These are phyloP conservation scores for Coprinopsis strossmayeri DNA, from an alignment of 768 basidiomycete genomes.

Conservation along the genomic window DNA sequence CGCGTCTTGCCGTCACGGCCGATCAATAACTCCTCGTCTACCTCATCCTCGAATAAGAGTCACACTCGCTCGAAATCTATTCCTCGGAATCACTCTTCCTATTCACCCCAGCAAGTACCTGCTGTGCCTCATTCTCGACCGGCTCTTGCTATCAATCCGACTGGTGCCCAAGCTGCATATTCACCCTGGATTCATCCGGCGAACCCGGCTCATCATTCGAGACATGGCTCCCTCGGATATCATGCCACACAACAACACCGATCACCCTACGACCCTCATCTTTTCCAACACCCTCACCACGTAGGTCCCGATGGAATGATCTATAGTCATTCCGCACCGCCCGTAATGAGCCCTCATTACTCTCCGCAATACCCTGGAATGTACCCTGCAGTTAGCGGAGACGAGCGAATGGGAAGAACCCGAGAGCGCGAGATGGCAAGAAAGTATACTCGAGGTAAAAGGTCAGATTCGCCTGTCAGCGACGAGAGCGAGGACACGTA, in stretches of 20 bases:
- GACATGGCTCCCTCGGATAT: constrained; percentile 50
- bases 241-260: constrained; percentile 44
- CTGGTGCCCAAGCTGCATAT: constrained; percentile 14
- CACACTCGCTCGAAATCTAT: constrained; percentile 41
- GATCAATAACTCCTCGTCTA: constrained; percentile 13
- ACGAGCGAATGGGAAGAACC: constrained; percentile 22
- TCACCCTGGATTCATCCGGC: constrained; percentile 16
- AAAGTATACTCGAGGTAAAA: constrained; percentile 2
- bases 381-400: constrained; percentile 36
- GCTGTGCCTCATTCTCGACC: constrained; percentile 7
- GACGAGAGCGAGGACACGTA: constrained; percentile 64
- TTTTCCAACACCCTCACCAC: constrained; percentile 46
- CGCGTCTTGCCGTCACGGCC: constrained; percentile 48
- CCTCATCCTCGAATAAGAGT: constrained; percentile 25
- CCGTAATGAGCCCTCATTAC: constrained; percentile 20
- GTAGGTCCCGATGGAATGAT: constrained; percentile 56
- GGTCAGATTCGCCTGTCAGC: constrained; percentile 33
- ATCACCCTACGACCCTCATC: constrained; percentile 55
- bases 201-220: constrained; percentile 16
- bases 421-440: constrained; percentile 16
- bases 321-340: constrained; percentile 64
- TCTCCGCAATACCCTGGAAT: constrained; percentile 35
- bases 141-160: neutral
- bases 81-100: constrained; percentile 28
- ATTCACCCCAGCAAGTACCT: constrained; percentile 16